Percentiles rank a stretch among this genome's conserved stretches.
phyloP scores from a whole-genome alignment of 1,284 basidiomycete species.

The Cystobasidium sp. region DNA sequence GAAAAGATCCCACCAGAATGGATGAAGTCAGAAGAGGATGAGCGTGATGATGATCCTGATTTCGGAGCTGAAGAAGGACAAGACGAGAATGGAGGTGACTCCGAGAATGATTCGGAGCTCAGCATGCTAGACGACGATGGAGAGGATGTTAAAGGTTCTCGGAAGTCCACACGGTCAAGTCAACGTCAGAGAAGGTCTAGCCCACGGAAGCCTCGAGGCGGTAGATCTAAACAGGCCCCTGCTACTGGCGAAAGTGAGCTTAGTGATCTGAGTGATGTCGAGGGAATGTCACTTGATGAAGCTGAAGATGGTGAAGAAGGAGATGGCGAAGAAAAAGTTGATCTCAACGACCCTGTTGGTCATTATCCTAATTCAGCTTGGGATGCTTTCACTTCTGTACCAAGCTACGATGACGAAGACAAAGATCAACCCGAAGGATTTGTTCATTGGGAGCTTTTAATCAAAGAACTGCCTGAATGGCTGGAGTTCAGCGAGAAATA shows the following conservation, averaged over 20 bases:
- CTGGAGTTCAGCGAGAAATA: slow-evolving; percentile 1
- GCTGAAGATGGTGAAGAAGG: slow-evolving; percentile 42
- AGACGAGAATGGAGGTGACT: slow-evolving; percentile 14
- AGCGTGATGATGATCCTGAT: slow-evolving; percentile 43
- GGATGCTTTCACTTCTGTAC: slow-evolving; percentile 17
- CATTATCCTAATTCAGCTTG: slow-evolving; percentile 33
- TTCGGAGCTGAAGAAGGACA: slow-evolving; percentile 43
- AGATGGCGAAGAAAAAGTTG: neutral
- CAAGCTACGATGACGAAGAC: slow-evolving; percentile 30
- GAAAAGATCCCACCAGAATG: slow-evolving; percentile 34
- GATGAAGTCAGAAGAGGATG: slow-evolving; percentile 38
- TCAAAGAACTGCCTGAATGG: slow-evolving; percentile 53
- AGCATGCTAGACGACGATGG: slow-evolving; percentile 33
- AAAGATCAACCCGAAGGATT: slow-evolving; percentile 60
- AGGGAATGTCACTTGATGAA: slow-evolving; percentile 31
- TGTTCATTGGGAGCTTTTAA: slow-evolving; percentile 80
- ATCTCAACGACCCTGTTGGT: slow-evolving; percentile 6
- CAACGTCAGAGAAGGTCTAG: slow-evolving; percentile 16
- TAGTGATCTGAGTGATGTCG: slow-evolving; percentile 25
- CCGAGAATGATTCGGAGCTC: slow-evolving; percentile 20
- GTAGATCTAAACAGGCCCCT: neutral
- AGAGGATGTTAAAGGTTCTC: neutral
- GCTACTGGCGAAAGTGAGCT: slow-evolving; percentile 19
- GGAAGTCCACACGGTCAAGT: slow-evolving; percentile 3
- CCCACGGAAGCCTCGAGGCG: slow-evolving; percentile 29